Evolutionary conservation across 2,329 filamentous ascomycete species (phyloP), one percentile per base, ranked within the genome.

Genomic region (Pleurostoma richardsiae): DNA sequence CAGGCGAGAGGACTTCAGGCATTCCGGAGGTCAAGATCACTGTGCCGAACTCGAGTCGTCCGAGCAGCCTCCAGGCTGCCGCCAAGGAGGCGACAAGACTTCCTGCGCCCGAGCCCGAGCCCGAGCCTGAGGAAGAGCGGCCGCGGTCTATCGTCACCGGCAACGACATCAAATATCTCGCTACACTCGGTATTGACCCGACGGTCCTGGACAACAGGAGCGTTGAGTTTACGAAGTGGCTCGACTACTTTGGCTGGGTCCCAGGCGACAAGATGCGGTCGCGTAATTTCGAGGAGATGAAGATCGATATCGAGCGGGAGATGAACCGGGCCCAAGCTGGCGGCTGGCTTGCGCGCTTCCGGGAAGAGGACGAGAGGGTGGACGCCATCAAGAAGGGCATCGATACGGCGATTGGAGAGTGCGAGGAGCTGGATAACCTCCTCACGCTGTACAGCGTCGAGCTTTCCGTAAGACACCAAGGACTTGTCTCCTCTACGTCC

Each of bases 391-490:
- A 92, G 57, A 80, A 74, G 48, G 83, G 95, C 46, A 85, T 99
- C 46, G 92, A 99, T 61, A 78, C 85, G 53, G 88, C 90, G n/a
- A 90, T 99, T 57, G 80, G 85, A 26, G 94, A 99, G 68, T 97
- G 94, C 59, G 95, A 99, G 57, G 92, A 97, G 69, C 74, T 99
- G 48, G 94, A 99, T 63, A 95, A 95, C 49, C 75, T 99, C 38
- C 73, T 99, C 44, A 99, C 94, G 1, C 71, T 99, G 31, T 99
- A 99, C 66, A 89, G 88, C 41, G 94, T 97, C 29, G 94, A 99
- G 65, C 75, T 99, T 51, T 90, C 89, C 58, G 88, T 92, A 77
- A 73, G 86, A 69, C 19, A 19, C 19, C 19, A 19, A 19, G 47
- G 6, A 27, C 36, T 39, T 36, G 36, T 26, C 28, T 29, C 30